Evolutionary conservation across 495 filamentous ascomycete species (phyloP), one percentile per base, ranked within the genome.

Genomic region (Glutinoglossum americanum): DNA sequence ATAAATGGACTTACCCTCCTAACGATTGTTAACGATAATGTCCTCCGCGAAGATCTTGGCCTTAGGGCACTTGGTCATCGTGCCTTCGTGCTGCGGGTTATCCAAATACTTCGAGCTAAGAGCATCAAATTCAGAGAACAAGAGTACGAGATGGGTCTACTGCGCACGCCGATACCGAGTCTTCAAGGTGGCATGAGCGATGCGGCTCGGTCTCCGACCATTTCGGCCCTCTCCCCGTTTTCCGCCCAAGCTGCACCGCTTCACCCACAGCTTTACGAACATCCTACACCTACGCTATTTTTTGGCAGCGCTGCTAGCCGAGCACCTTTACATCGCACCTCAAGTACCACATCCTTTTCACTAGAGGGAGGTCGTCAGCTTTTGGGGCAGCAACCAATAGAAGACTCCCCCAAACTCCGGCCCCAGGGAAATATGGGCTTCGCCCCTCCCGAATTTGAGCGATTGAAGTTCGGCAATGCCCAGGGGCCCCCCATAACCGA

Each of bases 1-100:
- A 69, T 89, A 2, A 76, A 76, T 54, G 87, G 87, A 6, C 65
- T 74, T 33, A 72, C 76, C 0, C 71, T 93, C 0, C 68, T 92
- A 0, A 62, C 69, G 2, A 65, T 72, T 59, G 66, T 82, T 1
- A 69, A 75, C 51, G 65, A 69, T 5, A 39, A 61, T 3, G 60
- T 68, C 23, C 60, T 82, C 35, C 72, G 68, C 15, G 66, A 76
- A 51, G 76, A 80, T 5, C 63, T 80, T 25, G 73, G 73, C 0
- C 60, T 83, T 25, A 74, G 60, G 51, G 62, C 67, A 17, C 60
- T 79, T 15, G 75, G 74, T 1, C 70, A 73, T 53, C 68, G 73
- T 25, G 49, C 49, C 4, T 53, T 53, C 13, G 15, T 53, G 19
- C 15, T 7, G 3, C 49, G 17, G 21, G 49, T 25, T 27, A 53